Evolutionary conservation across 371 early-diverging fungal genomes (phyloP).

Genomic region (Mucor lusitanicus): DNA sequence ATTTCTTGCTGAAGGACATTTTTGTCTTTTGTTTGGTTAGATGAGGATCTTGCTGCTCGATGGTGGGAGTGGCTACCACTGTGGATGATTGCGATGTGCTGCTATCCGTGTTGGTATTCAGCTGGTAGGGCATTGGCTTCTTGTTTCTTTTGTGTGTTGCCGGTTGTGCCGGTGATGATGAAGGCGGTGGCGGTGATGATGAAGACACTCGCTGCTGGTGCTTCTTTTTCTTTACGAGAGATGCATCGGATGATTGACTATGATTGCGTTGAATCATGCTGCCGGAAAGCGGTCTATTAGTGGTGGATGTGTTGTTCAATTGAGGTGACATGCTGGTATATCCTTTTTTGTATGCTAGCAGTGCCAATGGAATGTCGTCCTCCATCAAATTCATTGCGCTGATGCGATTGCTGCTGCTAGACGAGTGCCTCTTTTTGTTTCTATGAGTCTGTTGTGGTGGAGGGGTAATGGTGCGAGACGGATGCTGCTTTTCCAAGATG

Average conservation of each 20-base stretch:
- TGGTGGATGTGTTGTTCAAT: not conserved
- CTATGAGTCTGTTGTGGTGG: not conserved
- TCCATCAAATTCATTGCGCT: constrained; percentile 5
- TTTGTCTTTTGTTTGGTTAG: not conserved
- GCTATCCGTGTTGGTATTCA: not conserved
- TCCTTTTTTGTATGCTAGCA: constrained; percentile 27
- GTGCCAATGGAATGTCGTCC: constrained; percentile 30
- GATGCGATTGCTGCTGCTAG: not conserved
- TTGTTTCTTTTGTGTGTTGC: not conserved
- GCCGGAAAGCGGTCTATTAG: not conserved
- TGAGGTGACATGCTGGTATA: constrained; percentile 8
- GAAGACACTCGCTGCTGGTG: not conserved
- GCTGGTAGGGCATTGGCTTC: not conserved
- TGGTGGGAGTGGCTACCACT: not conserved
- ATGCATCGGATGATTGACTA: not conserved
- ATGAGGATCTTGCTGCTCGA: not conserved
- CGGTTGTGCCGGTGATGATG: not conserved
- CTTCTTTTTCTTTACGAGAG: not conserved
- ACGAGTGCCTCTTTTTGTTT: not conserved
- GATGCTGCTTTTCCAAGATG: constrained; percentile 7
- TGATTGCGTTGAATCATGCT: not conserved
- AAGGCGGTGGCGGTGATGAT: not conserved
- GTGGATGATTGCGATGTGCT: not conserved
- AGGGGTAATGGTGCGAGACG: not conserved
- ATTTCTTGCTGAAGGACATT: not conserved